Base-by-base conservation (phyloP, 768 basidiomycete species). In the Tylopilus sp. region DNA sequence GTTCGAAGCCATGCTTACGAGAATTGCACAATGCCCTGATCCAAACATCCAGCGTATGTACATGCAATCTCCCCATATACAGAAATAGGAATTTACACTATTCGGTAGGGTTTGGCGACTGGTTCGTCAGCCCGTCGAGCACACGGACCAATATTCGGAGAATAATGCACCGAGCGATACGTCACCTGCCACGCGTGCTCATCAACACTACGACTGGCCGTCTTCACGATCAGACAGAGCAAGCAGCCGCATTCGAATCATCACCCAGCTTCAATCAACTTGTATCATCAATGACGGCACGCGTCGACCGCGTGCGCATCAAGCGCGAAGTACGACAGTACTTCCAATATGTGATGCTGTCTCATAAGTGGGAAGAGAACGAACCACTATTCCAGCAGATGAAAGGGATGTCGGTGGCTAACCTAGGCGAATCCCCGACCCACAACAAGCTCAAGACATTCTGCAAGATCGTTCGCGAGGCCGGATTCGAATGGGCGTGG, bases 281-380 rank as follows among this genome's bases (percentile, higher is more conserved):
- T 17, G 18, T 47, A 5, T 47, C 46, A 36, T 39, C 35, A 5
- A 47, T 21, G 38, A 47, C 25, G 5, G 39, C 13, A 0, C 46
- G 38, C 9, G 39, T 30, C 12, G 38, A 39, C 26, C 17, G 21
- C 9, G 26, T 11, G 3, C 36, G 46, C 3, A 49, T 52, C 31
- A 49, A 52, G 25, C 46, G 12, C 15, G 39, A 42, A 22, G 40
- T 49, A 8, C 21, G 18, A 35, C 38, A 15, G 23, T 41, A 33
- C 23, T 51, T 48, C 46, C 28, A 20, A 33, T 51, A 51, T 12
- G 40, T 30, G 6, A 50, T 50, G 51, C 31, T 52, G 1, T 52
- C 51, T 15, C 51, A 52, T 31, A 52, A n/a, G 21, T 51, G 44
- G 44, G 44, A 48, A 30, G 50, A 21, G 1, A 48, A 51, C 28